These are phyloP conservation scores for Nematocida homosporus DNA, from an alignment of 371 early-diverging fungal genomes.

Conservation along the genomic window DNA sequence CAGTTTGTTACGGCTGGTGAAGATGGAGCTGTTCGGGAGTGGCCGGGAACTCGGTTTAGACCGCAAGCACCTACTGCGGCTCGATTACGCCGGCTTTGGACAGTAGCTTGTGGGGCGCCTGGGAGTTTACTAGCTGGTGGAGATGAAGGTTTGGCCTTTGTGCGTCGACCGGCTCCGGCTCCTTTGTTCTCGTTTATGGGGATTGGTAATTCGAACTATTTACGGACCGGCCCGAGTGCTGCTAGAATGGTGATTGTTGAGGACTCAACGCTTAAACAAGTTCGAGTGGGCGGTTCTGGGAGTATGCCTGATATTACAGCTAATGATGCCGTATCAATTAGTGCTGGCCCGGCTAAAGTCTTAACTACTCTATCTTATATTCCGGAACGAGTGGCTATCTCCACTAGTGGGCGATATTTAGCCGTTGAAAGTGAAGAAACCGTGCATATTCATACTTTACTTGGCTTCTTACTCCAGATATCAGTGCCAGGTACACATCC, in stretches of 20 bases:
- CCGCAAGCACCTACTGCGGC: constrained; percentile 43
- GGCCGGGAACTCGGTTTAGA: constrained; percentile 58
- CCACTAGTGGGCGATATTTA: constrained; percentile 32
- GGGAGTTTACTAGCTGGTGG: constrained; percentile 57
- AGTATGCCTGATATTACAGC: too few relatives aligned
- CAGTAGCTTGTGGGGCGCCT: constrained; percentile 24
- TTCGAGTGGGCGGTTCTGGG: too few relatives aligned
- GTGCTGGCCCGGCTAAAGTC: constrained; percentile 3
- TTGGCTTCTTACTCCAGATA: constrained; percentile 47
- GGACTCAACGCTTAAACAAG: constrained; percentile 35
- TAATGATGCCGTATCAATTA: too few relatives aligned
- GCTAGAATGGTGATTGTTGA: constrained; percentile 34
- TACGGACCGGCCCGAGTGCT: too few relatives aligned
- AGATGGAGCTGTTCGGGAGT: constrained; percentile 61
- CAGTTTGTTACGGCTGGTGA: constrained; percentile 59
- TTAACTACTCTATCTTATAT: constrained; percentile 40
- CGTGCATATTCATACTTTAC: constrained; percentile 31
- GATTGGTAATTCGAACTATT: not conserved
- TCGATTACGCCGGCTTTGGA: constrained; percentile 61
- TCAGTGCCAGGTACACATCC: constrained; percentile 42
- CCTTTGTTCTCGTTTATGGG: constrained; percentile 12
- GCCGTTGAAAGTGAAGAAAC: constrained; percentile 42
- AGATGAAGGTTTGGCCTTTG: constrained; percentile 63
- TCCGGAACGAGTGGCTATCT: constrained; percentile 30
- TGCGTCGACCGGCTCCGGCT: constrained; percentile 15